Base-by-base conservation (phyloP, 2,329 filamentous ascomycete species). In the Colletotrichum salicis region DNA sequence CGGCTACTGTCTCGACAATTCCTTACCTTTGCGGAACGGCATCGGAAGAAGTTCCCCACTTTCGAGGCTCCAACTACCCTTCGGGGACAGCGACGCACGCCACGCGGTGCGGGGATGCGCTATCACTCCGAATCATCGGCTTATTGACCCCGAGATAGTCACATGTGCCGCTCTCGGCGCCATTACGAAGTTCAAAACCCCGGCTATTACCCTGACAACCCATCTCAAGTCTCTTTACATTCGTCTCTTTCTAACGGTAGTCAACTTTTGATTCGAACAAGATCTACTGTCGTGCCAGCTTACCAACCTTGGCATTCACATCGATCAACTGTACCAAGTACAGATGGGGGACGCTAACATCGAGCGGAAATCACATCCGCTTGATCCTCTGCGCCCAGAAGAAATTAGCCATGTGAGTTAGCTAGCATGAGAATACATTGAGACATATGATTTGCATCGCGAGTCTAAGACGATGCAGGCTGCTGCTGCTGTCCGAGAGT, bases 11-110 rank as follows among this genome's bases (percentile, higher is more conserved):
- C 68, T 74, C 72, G 65, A 60, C 70, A 73, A 73, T 59, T 70
- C 66, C 60, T 74, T 62, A 73, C 62, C 54, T 73, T 73, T 57
- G 59, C 65, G 62, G 72, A 70, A 64, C 58, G 70, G 65, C 54
- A 48, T 45, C 72, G 65, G 63, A 41, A 7, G 13, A 27, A 11
- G 19, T 33, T 54, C 59, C 62, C 65, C 54, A 59, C 57, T 55
- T 45, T n/a, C 24, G 29, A 61, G 72, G 51, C 61, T 74, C 62
- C 15, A 70, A 45, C 48, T 72, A 52, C 70, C 66, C 55, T 72
- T 74, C 64, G 72, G 66, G 54, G 59, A 64, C 48, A 24, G 27
- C 22, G 41, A 61, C 31, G 55, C 31, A 60, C 11, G 31, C 69
- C 64, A 59, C 41, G 27, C 54, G 22, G 37, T 72, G 65, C 65